phyloP scores from a whole-genome alignment of 139 green algal species.

The Tetradesmus lagerheimii region DNA sequence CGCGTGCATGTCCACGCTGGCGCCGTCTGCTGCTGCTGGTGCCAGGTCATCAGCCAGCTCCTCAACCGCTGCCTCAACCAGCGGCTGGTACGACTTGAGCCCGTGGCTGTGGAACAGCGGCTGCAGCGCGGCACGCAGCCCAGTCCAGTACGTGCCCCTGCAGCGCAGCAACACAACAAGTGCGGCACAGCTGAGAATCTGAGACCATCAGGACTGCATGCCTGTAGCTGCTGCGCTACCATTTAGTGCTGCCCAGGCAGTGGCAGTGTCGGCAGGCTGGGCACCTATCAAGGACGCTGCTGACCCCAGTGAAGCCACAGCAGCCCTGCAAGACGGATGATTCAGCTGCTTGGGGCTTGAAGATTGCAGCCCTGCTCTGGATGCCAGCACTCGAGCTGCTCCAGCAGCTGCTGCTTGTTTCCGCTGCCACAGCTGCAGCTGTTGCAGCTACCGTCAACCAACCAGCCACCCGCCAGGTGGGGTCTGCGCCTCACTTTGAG shows the following conservation, averaged over 20 bases:
- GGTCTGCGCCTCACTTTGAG: slow-evolving; percentile 36
- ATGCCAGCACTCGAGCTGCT: not conserved
- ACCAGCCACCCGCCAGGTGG: not conserved
- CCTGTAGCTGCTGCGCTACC: not conserved
- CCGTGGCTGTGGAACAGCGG: slow-evolving; percentile 46
- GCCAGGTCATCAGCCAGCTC: slow-evolving; percentile 39
- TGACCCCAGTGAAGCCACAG: too few species aligned
- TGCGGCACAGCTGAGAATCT: not conserved
- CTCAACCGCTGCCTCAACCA: slow-evolving; percentile 25
- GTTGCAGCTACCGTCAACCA: not conserved
- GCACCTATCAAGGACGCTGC: too few species aligned
- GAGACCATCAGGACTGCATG: not conserved
- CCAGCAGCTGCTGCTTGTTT: not conserved
- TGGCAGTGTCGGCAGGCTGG: too few species aligned
- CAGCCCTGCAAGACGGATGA: too few species aligned
- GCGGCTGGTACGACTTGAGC: slow-evolving; percentile 35
- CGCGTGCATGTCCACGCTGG: slow-evolving; percentile 42
- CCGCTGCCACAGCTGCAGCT: not conserved
- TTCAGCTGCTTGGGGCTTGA: too few species aligned
- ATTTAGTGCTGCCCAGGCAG: too few species aligned
- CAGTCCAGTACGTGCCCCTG: slow-evolving; percentile 46
- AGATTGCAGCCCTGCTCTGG: too few species aligned
- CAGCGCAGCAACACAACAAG: not conserved
- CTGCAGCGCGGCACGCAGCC: slow-evolving; percentile 42
- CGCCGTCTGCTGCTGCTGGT: not conserved